These are phyloP conservation scores for Candida gorgasii DNA, from an alignment of 805 yeast species.

Conservation along the genomic window DNA sequence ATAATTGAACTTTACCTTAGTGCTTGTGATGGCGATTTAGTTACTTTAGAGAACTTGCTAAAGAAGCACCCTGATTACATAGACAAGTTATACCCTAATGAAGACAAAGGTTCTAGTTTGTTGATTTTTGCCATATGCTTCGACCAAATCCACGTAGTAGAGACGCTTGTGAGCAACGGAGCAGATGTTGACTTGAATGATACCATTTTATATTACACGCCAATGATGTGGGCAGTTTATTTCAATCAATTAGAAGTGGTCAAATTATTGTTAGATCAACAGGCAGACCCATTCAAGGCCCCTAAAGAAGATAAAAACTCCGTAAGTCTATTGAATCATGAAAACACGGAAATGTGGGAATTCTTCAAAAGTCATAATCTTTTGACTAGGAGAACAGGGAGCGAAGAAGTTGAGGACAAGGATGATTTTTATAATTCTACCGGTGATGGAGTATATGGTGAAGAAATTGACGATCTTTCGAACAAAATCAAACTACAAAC, in stretches of 20 bases:
- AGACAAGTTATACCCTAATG: constrained; percentile 21
- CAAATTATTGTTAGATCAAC: constrained; percentile 56
- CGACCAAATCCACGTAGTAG: constrained; percentile 48
- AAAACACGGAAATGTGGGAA: constrained; percentile 51
- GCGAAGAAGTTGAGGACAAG: constrained; percentile 13
- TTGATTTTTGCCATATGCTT: constrained; percentile 57
- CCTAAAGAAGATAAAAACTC: constrained; percentile 48
- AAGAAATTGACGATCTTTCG: constrained; percentile 36
- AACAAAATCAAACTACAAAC: constrained; percentile 34
- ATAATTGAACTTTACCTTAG: constrained; percentile 30
- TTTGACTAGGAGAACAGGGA: constrained; percentile 19
- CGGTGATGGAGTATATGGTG: constrained; percentile 17
- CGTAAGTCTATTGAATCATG: constrained; percentile 56
- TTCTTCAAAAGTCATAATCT: constrained; percentile 56
- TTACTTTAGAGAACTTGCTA: constrained; percentile 29
- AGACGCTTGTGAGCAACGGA: constrained; percentile 41
- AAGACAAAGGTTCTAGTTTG: constrained; percentile 34
- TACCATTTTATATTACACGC: constrained; percentile 54
- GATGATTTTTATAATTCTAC: constrained; percentile 15
- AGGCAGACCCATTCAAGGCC: constrained; percentile 58
- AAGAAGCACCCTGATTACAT: constrained; percentile 24
- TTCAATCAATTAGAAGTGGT: constrained; percentile 57
- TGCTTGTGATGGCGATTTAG: constrained; percentile 39
- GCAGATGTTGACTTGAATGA: constrained; percentile 56
- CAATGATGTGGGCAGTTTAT: constrained; percentile 86